Evolutionary conservation across 2,329 filamentous ascomycete species (phyloP).

Genomic region (Fusarium sp.): DNA sequence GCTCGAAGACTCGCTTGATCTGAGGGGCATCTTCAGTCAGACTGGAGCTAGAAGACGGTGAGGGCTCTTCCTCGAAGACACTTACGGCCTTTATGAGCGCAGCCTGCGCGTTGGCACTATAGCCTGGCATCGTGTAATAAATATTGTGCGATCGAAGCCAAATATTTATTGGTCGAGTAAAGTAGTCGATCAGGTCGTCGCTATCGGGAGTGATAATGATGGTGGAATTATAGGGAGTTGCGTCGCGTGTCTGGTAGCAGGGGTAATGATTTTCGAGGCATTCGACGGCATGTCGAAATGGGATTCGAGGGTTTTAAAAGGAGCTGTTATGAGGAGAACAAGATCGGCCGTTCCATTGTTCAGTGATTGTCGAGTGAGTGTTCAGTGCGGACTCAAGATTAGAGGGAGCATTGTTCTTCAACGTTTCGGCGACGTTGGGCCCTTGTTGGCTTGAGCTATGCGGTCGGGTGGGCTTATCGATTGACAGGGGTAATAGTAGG

Average conservation of each 20-base stretch:
- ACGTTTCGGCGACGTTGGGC: conserved; percentile 24
- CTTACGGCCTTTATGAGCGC: conserved; percentile 67
- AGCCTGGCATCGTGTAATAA: conserved; percentile 47
- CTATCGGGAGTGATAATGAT: conserved; percentile 8
- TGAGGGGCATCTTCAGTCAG: conserved; percentile 30
- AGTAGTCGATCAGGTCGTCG: conserved; percentile 17
- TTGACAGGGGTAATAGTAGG: conserved; percentile 24
- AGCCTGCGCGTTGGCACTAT: conserved; percentile 57
- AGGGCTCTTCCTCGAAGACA: conserved; percentile 19
- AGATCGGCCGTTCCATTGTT: conserved; percentile 28
- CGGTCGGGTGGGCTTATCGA: conserved; percentile 36
- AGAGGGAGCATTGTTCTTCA: conserved; percentile 31
- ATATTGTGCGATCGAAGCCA: conserved; percentile 9
- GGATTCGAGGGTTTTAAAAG: conserved; percentile 17
- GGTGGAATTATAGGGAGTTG: conserved; percentile 36
- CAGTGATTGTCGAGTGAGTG: conserved; percentile 6
- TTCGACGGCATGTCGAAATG: conserved; percentile 35
- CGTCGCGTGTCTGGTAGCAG: conserved; percentile 40
- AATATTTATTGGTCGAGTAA: background rate
- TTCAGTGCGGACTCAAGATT: conserved; percentile 28
- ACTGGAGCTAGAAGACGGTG: conserved; percentile 7
- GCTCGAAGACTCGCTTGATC: conserved; percentile 54
- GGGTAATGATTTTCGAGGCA: conserved; percentile 16
- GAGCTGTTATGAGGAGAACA: conserved; percentile 15
- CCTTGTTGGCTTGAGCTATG: conserved; percentile 16